Evolutionary conservation across 2,329 filamentous ascomycete genomes (phyloP).

Genomic region (Colletotrichum salicis): DNA sequence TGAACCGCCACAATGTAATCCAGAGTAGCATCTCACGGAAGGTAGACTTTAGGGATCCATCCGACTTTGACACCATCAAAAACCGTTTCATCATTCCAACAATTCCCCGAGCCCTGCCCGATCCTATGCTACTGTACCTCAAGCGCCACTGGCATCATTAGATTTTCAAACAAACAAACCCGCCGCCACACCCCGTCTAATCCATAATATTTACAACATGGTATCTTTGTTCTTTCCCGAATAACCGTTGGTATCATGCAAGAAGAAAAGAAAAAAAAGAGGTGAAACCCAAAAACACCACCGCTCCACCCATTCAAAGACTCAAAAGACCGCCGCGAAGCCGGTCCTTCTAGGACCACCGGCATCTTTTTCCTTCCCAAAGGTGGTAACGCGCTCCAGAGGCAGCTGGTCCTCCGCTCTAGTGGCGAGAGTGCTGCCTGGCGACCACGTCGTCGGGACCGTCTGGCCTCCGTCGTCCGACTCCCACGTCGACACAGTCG

Average conservation of each 20-base stretch:
- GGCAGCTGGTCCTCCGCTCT: constrained; percentile 50
- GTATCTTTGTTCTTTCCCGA: constrained; percentile 30
- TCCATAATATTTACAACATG: constrained; percentile 16
- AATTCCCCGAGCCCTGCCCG: not conserved
- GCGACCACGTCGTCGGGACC: constrained; percentile 60
- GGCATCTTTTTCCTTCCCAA: constrained; percentile 27
- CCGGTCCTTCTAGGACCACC: constrained; percentile 16
- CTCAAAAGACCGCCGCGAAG: constrained; percentile 34
- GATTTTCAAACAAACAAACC: not conserved
- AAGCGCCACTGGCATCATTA: constrained; percentile 22
- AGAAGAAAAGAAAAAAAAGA: constrained; percentile 9
- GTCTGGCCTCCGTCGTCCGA: constrained; percentile 57
- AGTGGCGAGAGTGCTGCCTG: constrained; percentile 55
- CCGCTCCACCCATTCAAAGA: not conserved
- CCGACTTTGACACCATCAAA: not conserved
- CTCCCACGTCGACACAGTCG: constrained; percentile 63
- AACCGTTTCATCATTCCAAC: not conserved
- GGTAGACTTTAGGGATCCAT: not conserved
- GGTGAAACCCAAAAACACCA: too few species aligned
- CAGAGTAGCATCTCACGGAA: not conserved
- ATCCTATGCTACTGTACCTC: not conserved
- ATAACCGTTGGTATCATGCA: constrained; percentile 32
- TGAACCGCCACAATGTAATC: not conserved
- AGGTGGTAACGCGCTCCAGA: constrained; percentile 34
- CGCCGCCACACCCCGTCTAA: constrained; percentile 17